phyloP scores from a whole-genome alignment of 768 basidiomycete species.

The Pisolithus tinctorius region DNA sequence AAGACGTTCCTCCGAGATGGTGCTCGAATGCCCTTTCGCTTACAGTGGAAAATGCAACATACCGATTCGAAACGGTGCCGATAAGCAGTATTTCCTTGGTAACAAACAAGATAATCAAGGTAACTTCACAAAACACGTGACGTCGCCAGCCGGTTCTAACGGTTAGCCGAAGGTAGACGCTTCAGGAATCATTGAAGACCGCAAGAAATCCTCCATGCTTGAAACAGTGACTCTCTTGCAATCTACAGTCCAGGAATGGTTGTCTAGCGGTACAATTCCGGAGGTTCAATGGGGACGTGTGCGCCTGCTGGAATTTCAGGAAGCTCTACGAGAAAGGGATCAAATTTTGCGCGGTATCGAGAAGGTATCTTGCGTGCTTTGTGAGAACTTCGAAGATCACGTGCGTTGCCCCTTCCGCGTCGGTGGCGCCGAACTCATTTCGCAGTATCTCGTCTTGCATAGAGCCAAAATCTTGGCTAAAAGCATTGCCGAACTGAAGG shows the following conservation, averaged over 20 bases:
- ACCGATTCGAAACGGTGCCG: conserved; percentile 61
- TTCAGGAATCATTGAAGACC: conserved; percentile 59
- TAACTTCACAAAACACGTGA: conserved; percentile 16
- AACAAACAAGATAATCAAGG: conserved; percentile 68
- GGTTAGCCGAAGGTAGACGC: conserved; percentile 56
- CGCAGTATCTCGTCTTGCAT: conserved; percentile 73
- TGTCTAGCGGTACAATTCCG: conserved; percentile 36
- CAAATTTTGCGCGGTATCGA: conserved; percentile 38
- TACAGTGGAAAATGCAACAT: conserved; percentile 45
- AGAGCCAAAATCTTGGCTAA: conserved; percentile 65
- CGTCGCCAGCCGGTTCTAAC: neutral
- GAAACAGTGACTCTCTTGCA: conserved; percentile 48
- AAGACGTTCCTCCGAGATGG: conserved; percentile 70
- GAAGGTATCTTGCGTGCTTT: conserved; percentile 46
- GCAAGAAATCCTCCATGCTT: conserved; percentile 55
- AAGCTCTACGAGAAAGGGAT: conserved; percentile 58
- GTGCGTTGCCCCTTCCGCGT: conserved; percentile 38
- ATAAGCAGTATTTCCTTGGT: conserved; percentile 72
- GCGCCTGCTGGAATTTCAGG: conserved; percentile 88
- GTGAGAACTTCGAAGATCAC: conserved; percentile 66
- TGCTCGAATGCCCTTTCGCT: conserved; percentile 50
- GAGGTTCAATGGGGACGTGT: conserved; percentile 86
- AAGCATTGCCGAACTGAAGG: conserved; percentile 71
- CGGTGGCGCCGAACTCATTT: conserved; percentile 1
- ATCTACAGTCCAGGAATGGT: conserved; percentile 52